phyloP scores from a whole-genome alignment of 1,284 basidiomycete genomes.

The Apiotrichum veenhuisii region DNA sequence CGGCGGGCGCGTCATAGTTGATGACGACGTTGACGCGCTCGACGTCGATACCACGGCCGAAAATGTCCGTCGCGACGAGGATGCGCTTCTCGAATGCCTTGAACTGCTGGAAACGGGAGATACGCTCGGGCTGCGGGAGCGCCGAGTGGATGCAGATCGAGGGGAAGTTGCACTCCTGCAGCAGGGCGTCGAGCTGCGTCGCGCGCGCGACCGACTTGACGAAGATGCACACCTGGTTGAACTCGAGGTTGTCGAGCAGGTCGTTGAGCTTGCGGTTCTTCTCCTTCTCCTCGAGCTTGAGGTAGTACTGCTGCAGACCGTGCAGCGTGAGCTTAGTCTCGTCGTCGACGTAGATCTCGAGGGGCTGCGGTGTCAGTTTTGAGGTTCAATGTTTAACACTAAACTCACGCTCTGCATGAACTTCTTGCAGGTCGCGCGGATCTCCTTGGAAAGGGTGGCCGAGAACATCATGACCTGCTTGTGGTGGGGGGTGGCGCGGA shows the following conservation, averaged over 20 bases:
- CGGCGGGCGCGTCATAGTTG: constrained; percentile 92
- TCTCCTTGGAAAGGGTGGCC: constrained; percentile 95
- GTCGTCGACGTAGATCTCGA: constrained; percentile 99
- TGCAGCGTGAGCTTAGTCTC: constrained; percentile 98
- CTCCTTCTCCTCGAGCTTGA: constrained; percentile 87
- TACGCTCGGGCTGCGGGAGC: constrained; percentile 91
- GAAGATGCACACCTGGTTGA: constrained; percentile 99
- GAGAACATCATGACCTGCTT: constrained; percentile 99
- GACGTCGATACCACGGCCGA: constrained; percentile 95
- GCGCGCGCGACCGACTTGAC: constrained; percentile 97
- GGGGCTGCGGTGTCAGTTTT: constrained; percentile 60
- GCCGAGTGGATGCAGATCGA: constrained; percentile 97
- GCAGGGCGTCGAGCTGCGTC: constrained; percentile 90
- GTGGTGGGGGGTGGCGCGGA: constrained; percentile 98
- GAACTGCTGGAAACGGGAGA: constrained; percentile 96
- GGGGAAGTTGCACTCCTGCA: constrained; percentile 98
- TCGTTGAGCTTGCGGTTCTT: constrained; percentile 99
- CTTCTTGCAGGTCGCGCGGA: constrained; percentile 96
- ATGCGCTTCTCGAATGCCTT: constrained; percentile 99
- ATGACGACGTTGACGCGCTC: constrained; percentile 96
- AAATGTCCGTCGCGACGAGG: constrained; percentile 95
- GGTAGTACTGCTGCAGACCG: constrained; percentile 97
- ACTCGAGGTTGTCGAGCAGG: constrained; percentile 91
- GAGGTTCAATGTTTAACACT: no score
- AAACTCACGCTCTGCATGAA: constrained; percentile 94